phyloP scores from a whole-genome alignment of 108 stramenopile genomes.

The Parmales sp. region DNA sequence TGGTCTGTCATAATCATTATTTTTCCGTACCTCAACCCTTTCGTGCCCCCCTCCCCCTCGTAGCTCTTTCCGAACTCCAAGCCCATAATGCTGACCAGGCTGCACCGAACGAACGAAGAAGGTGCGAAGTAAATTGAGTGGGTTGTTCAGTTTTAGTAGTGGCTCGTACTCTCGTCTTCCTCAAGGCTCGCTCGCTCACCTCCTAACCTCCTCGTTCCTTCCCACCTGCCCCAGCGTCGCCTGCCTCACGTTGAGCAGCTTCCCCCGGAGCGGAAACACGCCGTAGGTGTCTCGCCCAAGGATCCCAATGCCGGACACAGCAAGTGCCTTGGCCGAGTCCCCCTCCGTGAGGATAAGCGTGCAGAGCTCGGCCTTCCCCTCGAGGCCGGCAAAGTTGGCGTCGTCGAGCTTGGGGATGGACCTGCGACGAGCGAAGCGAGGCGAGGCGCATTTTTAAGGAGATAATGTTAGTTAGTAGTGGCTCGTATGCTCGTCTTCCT shows the following conservation, averaged over 20 bases:
- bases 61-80: constrained; percentile 74
- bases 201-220: constrained; percentile 89
- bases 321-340: constrained; percentile 95
- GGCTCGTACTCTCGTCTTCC: too few species aligned
- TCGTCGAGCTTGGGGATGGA: constrained; percentile 83
- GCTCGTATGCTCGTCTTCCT: not conserved
- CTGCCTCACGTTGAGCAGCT: constrained; percentile 93
- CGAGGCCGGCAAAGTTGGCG: constrained; percentile 75
- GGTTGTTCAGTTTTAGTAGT: too few species aligned
- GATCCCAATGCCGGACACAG: constrained; percentile 88
- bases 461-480: not conserved
- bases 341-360: constrained; percentile 98
- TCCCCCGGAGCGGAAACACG: constrained; percentile 96
- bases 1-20: constrained; percentile 92
- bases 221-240: constrained; percentile 66
- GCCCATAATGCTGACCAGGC: constrained; percentile 65
- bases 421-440: not conserved
- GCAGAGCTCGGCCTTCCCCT: constrained; percentile 40
- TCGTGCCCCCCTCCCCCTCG: constrained; percentile 46
- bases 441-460: not conserved
- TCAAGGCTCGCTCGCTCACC: too few species aligned
- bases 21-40: constrained; percentile 70
- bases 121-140: too few species aligned
- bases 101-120: not conserved
- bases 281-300: constrained; percentile 89